Percentiles rank a stretch among this genome's conserved stretches.
phyloP scores from a whole-genome alignment of 2,329 filamentous ascomycete species.

The Didymella exigua region DNA sequence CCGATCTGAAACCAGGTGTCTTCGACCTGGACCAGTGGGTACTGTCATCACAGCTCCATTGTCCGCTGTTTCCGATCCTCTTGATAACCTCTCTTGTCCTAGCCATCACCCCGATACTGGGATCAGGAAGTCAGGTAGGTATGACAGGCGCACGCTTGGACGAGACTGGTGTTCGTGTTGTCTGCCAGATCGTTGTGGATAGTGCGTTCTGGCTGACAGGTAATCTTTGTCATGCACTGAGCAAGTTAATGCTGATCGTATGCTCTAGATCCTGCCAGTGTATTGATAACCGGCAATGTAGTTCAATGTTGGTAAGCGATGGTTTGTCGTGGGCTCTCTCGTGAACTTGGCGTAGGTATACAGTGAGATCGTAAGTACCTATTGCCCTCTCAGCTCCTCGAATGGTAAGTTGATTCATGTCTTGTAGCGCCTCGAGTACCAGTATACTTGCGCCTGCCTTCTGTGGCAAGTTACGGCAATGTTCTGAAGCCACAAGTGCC shows the following conservation, averaged over 20 bases:
- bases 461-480: neutral
- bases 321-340: neutral
- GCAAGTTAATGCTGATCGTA: neutral
- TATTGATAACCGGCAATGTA: neutral
- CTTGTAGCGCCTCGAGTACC: neutral
- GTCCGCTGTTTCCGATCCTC: neutral
- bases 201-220: neutral
- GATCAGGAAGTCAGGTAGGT: neutral
- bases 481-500: neutral
- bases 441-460: neutral
- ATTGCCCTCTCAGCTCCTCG: neutral
- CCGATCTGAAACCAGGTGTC: neutral
- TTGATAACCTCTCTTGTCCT: neutral
- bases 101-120: neutral
- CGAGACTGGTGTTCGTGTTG: neutral
- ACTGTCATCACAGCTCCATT: neutral
- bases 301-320: neutral
- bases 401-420: neutral
- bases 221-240: neutral
- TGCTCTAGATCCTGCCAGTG: neutral
- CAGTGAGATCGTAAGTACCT: neutral
- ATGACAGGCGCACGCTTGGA: neutral
- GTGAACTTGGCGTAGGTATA: neutral
- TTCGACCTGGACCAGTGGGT: conserved; percentile 2
- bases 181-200: neutral